Evolutionary conservation across 257 asterid species (phyloP).

Genomic region (Plantago elongata): DNA sequence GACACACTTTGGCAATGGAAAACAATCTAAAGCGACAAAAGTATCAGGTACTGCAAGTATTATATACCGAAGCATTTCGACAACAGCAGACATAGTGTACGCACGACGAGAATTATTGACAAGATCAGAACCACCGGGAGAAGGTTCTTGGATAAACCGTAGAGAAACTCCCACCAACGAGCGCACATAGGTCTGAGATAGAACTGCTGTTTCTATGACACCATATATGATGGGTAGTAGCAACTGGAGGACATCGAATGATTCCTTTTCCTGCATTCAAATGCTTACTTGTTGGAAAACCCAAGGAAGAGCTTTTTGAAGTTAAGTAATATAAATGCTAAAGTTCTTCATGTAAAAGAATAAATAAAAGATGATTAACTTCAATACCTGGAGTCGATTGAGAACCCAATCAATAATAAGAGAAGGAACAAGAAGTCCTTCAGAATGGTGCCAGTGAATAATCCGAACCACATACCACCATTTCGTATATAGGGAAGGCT

Average conservation of each 20-base stretch:
- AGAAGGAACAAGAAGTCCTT: constrained; percentile 86
- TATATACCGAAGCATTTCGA: constrained; percentile 94
- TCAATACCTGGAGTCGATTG: constrained; percentile 83
- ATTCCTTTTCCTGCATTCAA: constrained; percentile 71
- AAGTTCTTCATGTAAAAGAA: constrained; percentile 8
- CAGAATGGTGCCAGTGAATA: constrained; percentile 95
- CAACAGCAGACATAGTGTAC: constrained; percentile 85
- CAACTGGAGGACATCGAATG: constrained; percentile 79
- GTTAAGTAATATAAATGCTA: neutral
- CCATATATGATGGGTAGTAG: constrained; percentile 91
- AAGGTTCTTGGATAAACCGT: constrained; percentile 80
- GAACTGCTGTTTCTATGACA: constrained; percentile 75
- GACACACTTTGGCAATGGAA: constrained; percentile 74
- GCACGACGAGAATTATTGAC: constrained; percentile 92
- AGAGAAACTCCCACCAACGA: constrained; percentile 63
- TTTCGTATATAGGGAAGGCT: constrained; percentile 79
- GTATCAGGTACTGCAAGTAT: constrained; percentile 92
- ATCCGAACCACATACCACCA: constrained; percentile 99
- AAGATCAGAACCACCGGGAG: constrained; percentile 98
- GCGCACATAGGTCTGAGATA: constrained; percentile 88
- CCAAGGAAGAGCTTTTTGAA: constrained; percentile 21
- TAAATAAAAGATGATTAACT: constrained; percentile 14
- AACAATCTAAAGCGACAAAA: constrained; percentile 89
- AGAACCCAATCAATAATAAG: constrained; percentile 95
- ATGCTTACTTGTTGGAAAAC: constrained; percentile 18